Evolutionary conservation across 371 early-diverging fungal genomes (phyloP).

Genomic region (Phascolomyces articulosus): DNA sequence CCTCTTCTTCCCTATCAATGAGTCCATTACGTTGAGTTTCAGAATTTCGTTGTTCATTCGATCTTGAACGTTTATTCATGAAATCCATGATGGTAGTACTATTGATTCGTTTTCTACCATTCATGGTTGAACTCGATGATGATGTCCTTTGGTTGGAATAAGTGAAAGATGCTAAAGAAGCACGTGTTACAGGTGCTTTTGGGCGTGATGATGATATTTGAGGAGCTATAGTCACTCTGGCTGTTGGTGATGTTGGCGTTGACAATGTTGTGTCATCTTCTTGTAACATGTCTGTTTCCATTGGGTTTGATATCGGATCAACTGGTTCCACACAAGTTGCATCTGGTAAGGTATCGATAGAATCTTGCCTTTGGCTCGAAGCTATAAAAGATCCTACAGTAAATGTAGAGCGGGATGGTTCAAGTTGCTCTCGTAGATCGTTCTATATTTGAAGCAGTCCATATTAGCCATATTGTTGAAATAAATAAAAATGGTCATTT

Average conservation of each 20-base stretch:
- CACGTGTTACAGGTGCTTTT: not conserved
- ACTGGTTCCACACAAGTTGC: too few species aligned
- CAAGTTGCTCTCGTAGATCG: conserved; percentile 51
- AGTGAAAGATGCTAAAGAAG: not conserved
- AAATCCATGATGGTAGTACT: not conserved
- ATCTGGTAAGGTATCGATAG: too few species aligned
- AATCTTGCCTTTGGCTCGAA: too few species aligned
- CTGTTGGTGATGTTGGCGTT: too few species aligned
- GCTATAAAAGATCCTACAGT: conserved; percentile 6
- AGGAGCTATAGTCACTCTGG: too few species aligned
- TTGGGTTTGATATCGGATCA: too few species aligned
- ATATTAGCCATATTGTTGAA: too few species aligned
- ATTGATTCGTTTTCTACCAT: not conserved
- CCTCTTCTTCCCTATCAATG: not conserved
- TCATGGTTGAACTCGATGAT: not conserved
- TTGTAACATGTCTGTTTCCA: too few species aligned
- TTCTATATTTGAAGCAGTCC: conserved; percentile 20
- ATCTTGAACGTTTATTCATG: not conserved
- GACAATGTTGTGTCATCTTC: too few species aligned
- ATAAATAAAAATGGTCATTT: too few species aligned
- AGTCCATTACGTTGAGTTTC: not conserved
- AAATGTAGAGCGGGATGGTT: conserved; percentile 66
- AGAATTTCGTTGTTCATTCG: conserved; percentile 17
- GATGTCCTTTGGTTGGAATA: not conserved
- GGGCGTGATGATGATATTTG: not conserved